phyloP scores from a whole-genome alignment of 75 land plant genomes.

The Azolla pinnata region DNA sequence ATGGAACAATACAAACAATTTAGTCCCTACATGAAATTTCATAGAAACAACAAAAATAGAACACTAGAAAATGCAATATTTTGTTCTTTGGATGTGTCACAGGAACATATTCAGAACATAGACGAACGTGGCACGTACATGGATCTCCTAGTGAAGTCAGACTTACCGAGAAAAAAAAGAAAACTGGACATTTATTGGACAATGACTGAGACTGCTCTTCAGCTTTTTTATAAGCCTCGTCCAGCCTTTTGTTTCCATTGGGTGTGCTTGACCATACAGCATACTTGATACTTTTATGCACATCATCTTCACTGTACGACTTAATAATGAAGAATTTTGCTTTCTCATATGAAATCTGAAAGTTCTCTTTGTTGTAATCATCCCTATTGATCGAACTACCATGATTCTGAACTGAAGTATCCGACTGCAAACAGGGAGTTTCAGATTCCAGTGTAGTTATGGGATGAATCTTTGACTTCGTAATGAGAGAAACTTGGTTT shows the following conservation, averaged over 20 bases:
- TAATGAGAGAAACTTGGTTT: slow-evolving; percentile 18
- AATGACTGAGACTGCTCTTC: slow-evolving; percentile 8
- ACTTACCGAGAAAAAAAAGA: slow-evolving; percentile 37
- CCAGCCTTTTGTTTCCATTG: slow-evolving; percentile 38
- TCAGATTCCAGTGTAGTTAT: no score
- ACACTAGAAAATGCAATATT: no score
- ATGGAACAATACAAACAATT: not conserved
- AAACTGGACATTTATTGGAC: slow-evolving; percentile 14
- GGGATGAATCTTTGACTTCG: slow-evolving; percentile 15
- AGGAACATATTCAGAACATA: not conserved
- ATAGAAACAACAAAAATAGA: no score
- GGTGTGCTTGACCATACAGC: slow-evolving; percentile 37
- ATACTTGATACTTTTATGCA: slow-evolving; percentile 42
- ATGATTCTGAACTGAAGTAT: slow-evolving; percentile 5
- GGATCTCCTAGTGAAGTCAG: no score
- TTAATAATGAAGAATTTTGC: slow-evolving; percentile 37
- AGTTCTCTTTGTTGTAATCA: slow-evolving; percentile 11
- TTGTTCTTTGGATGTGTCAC: not conserved
- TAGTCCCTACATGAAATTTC: no score
- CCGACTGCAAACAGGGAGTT: no score
- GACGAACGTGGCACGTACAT: no score
- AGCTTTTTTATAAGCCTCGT: slow-evolving; percentile 20
- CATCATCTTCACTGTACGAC: slow-evolving; percentile 36
- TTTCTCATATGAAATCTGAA: slow-evolving; percentile 10
- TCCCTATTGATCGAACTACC: slow-evolving; percentile 3